Evolutionary conservation across 768 basidiomycete species (phyloP).

Genomic region (Leccinum fibrillosum): DNA sequence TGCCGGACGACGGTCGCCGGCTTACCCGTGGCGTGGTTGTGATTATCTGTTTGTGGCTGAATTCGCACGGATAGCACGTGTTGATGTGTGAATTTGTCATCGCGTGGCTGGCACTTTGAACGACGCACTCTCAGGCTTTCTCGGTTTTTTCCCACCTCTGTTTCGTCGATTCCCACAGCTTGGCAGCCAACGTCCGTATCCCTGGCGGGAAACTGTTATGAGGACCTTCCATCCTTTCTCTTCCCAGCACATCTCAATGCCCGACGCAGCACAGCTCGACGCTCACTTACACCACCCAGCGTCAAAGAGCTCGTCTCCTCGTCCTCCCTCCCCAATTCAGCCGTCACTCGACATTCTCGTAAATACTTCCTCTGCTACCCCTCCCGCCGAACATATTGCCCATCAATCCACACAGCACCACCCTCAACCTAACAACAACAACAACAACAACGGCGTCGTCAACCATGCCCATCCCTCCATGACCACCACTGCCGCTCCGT

Average conservation of each 20-base stretch:
- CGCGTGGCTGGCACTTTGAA: slow-evolving; percentile 13
- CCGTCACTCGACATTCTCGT: slow-evolving; percentile 40
- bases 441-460: slow-evolving; percentile 24
- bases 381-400: slow-evolving; percentile 26
- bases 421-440: slow-evolving; percentile 18
- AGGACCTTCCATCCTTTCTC: slow-evolving; percentile 43
- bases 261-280: slow-evolving; percentile 35
- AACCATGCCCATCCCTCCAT: slow-evolving; percentile 30
- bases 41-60: slow-evolving; percentile 17
- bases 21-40: slow-evolving; percentile 4
- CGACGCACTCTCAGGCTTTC: slow-evolving; percentile 25
- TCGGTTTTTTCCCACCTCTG: slow-evolving; percentile 46
- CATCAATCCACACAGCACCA: slow-evolving; percentile 36
- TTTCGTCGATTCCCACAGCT: slow-evolving; percentile 43
- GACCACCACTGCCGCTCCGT: slow-evolving; percentile 27
- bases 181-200: slow-evolving; percentile 35
- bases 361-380: slow-evolving; percentile 20
- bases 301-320: slow-evolving; percentile 46
- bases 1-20: slow-evolving; percentile 1
- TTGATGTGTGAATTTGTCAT: slow-evolving; percentile 24
- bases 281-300: slow-evolving; percentile 29
- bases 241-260: slow-evolving; percentile 42
- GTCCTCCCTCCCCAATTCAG: slow-evolving; percentile 40
- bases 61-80: slow-evolving; percentile 34
- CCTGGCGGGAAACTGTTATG: slow-evolving; percentile 42